Evolutionary conservation across 1,139 yeast species (phyloP).

Genomic region (Geotrichum australiense): DNA sequence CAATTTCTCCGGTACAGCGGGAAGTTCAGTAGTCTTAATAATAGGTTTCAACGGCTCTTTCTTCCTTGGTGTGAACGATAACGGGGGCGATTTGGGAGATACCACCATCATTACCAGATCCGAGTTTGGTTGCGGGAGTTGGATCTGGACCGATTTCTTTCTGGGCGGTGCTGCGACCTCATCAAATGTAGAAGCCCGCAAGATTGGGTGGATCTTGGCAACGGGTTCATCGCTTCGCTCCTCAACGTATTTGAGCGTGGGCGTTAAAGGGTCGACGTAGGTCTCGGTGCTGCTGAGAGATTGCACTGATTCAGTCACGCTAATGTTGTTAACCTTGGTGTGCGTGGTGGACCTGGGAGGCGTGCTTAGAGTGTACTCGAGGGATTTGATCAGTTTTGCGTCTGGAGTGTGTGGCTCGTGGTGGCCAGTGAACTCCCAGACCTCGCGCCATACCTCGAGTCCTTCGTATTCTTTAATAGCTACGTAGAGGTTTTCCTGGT

Average conservation of each 20-base stretch:
- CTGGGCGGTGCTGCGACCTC: too few relatives aligned
- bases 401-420: background rate
- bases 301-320: background rate
- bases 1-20: too few relatives aligned
- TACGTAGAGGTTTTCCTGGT: background rate
- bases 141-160: too few relatives aligned
- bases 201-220: background rate
- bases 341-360: background rate
- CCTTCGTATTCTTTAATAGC: background rate
- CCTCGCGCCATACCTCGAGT: background rate
- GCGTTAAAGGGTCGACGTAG: background rate
- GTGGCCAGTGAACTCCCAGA: background rate
- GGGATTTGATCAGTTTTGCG: background rate
- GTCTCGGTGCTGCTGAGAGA: background rate
- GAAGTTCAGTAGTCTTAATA: too few relatives aligned
- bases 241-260: background rate
- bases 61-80: background rate
- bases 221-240: background rate
- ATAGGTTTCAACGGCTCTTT: background rate
- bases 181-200: background rate
- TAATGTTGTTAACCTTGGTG: too few relatives aligned
- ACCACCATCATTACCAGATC: background rate
- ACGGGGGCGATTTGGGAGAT: background rate
- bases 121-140: background rate
- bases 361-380: constrained; percentile 2